Percentiles rank a stretch among this genome's conserved stretches.
Conservation (phyloP, 805 yeast genomes). For the Pichia exigua region DNA sequence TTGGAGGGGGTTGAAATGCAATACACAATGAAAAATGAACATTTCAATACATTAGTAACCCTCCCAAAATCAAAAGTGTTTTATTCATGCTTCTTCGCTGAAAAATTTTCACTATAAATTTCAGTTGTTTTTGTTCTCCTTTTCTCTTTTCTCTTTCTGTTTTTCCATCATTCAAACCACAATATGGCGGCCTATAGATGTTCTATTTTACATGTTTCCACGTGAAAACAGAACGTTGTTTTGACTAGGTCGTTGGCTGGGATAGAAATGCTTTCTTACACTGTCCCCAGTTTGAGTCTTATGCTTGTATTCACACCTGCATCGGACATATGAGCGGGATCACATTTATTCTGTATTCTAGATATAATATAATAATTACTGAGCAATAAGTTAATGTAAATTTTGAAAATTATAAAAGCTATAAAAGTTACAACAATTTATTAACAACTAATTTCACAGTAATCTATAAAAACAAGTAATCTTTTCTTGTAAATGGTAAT, state of each 20-base stretch:
- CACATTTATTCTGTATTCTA: conserved; percentile 2
- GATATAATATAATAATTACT: background rate
- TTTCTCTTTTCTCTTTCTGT: background rate
- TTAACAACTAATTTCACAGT: too few species aligned
- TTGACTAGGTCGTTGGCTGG: conserved; percentile 4
- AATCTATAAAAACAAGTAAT: too few species aligned
- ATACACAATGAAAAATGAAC: background rate
- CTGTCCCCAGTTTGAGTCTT: conserved; percentile 14
- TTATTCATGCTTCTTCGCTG: background rate
- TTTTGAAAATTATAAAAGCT: background rate
- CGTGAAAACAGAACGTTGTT: background rate
- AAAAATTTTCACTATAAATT: background rate
- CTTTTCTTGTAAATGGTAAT: background rate
- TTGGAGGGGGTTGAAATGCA: background rate
- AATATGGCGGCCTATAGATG: background rate
- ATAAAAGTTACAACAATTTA: background rate
- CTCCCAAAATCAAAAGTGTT: background rate
- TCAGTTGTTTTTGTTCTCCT: background rate
- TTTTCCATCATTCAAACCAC: background rate
- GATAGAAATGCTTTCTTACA: conserved; percentile 6
- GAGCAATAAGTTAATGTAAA: background rate
- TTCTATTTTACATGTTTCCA: background rate
- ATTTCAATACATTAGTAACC: background rate
- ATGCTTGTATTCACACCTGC: conserved; percentile 12
- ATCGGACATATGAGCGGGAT: conserved; percentile 14